A percentile compares a stretch with the other conserved stretches of the same genome.
Evolutionary conservation across 176 grass and related monocot species (phyloP).

Genomic region (Luzula sylvatica): DNA sequence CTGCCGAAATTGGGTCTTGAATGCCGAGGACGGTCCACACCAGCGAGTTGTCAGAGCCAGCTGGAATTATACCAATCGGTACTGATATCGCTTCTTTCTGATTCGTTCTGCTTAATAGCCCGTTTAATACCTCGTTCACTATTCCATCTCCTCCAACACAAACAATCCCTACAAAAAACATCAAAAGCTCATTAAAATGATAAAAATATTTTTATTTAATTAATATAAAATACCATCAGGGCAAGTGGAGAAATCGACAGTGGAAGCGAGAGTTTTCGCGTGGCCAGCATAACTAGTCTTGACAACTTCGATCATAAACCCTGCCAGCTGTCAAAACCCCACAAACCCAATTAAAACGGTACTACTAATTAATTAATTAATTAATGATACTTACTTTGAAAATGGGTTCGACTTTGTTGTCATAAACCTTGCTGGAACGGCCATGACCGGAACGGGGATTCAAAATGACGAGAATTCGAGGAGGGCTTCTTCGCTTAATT

Average conservation of each 20-base stretch:
- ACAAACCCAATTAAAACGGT: conserved; percentile 9
- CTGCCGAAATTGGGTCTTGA: conserved; percentile 91
- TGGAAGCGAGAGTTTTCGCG: conserved; percentile 65
- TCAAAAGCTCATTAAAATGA: neutral
- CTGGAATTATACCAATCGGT: conserved; percentile 98
- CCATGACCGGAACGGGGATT: conserved; percentile 96
- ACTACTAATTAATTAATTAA: neutral
- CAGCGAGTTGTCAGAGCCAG: conserved; percentile 97
- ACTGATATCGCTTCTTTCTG: conserved; percentile 82
- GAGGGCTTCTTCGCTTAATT: conserved; percentile 72
- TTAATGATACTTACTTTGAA: conserved; percentile 59
- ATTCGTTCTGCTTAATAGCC: conserved; percentile 82
- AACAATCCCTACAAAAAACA: conserved; percentile 56
- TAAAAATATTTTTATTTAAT: conserved; percentile 19
- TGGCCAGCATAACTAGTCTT: conserved; percentile 90
- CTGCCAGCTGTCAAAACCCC: conserved; percentile 66
- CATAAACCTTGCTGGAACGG: conserved; percentile 83
- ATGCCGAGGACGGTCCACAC: conserved; percentile 94
- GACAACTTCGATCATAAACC: conserved; percentile 94
- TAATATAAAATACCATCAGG: conserved; percentile 57
- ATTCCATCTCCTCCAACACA: conserved; percentile 97
- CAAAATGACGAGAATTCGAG: conserved; percentile 83
- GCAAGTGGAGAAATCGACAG: conserved; percentile 71
- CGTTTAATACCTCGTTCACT: conserved; percentile 98
- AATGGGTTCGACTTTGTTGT: conserved; percentile 92